These are phyloP conservation scores for Yamadazyma sp. DNA, from an alignment of 805 yeast genomes.

Conservation along the genomic window DNA sequence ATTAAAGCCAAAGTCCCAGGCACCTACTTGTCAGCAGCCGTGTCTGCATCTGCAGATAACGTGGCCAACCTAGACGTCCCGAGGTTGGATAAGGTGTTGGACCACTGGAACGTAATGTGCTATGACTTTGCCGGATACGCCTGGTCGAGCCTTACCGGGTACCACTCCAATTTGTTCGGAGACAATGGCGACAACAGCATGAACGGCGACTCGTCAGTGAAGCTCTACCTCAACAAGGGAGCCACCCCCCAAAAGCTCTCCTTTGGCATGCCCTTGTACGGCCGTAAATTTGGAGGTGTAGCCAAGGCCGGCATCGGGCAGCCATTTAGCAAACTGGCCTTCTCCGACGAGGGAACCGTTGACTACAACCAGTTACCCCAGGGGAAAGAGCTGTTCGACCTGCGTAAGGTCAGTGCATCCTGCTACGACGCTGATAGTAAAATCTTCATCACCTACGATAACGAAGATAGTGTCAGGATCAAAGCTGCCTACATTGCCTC, in stretches of 20 bases:
- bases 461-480: constrained; percentile 43
- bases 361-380: constrained; percentile 57
- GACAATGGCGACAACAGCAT: constrained; percentile 38
- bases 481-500: constrained; percentile 62
- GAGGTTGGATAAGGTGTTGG: constrained; percentile 57
- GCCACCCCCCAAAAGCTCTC: constrained; percentile 53
- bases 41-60: constrained; percentile 62
- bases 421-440: constrained; percentile 39
- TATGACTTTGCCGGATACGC: constrained; percentile 78
- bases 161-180: constrained; percentile 67
- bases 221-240: constrained; percentile 41
- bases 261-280: constrained; percentile 89
- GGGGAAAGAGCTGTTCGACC: constrained; percentile 46
- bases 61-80: constrained; percentile 43
- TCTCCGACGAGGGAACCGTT: constrained; percentile 48
- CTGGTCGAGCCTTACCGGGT: constrained; percentile 63
- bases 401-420: constrained; percentile 48
- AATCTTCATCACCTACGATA: constrained; percentile 66
- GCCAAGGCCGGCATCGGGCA: constrained; percentile 41
- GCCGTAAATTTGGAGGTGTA: constrained; percentile 40
- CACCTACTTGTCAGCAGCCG: constrained; percentile 66
- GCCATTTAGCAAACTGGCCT: constrained; percentile 32
- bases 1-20: constrained; percentile 43
- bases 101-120: constrained; percentile 86
- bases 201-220: constrained; percentile 51